phyloP scores from a whole-genome alignment of 2,329 filamentous ascomycete species.

The Colletotrichum camelliae region DNA sequence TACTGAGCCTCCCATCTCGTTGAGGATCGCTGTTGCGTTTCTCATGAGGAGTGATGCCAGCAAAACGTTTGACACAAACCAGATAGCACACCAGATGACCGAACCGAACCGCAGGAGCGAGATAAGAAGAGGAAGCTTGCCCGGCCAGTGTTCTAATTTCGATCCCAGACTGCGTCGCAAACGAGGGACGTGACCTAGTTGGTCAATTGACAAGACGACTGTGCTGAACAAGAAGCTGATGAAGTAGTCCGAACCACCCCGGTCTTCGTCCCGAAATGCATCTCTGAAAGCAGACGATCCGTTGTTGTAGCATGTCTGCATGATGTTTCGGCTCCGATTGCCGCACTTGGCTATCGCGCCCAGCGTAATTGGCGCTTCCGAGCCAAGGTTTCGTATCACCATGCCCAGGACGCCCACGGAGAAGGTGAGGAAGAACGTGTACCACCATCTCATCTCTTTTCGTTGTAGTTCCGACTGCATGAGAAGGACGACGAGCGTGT shows the following conservation, averaged over 20 bases:
- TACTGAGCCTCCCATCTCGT: not conserved
- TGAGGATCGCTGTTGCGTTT: not conserved
- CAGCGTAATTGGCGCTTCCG: not conserved
- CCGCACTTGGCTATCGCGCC: slow-evolving; percentile 11
- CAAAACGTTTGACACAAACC: not conserved
- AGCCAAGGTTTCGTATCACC: not conserved
- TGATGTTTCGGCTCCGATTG: not conserved
- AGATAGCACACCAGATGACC: not conserved
- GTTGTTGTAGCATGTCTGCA: not conserved
- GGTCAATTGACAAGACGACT: not conserved
- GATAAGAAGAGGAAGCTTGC: not conserved
- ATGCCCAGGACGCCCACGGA: slow-evolving; percentile 18
- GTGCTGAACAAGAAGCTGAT: not conserved
- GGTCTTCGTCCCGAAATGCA: not conserved
- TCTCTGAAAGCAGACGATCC: not conserved
- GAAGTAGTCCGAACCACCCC: not conserved
- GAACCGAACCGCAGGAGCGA: not conserved
- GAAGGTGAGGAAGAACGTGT: slow-evolving; percentile 22
- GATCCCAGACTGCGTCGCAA: not conserved
- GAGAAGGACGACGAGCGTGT: slow-evolving; percentile 24
- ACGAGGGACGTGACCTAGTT: not conserved
- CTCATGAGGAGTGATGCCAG: not conserved
- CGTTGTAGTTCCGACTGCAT: slow-evolving; percentile 27
- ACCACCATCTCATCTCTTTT: slow-evolving; percentile 28
- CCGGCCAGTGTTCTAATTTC: not conserved